Evolutionary conservation across 2,329 filamentous ascomycete genomes (phyloP).

Genomic region (Raffaelea albimanens): DNA sequence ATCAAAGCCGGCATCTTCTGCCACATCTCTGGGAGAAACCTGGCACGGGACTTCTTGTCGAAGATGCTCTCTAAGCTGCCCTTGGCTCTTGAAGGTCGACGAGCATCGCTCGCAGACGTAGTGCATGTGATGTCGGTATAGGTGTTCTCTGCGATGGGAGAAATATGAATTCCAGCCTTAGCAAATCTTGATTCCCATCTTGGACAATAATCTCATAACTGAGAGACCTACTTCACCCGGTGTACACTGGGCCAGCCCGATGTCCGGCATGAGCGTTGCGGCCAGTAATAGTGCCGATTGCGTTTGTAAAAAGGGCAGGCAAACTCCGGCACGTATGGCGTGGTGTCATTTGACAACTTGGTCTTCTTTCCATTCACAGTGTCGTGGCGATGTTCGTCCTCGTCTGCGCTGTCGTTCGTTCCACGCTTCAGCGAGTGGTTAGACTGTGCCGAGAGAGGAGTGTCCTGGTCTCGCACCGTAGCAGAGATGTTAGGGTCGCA

Average conservation of each 20-base stretch:
- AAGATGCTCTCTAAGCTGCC: slow-evolving; percentile 22
- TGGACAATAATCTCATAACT: no score
- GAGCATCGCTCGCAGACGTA: slow-evolving; percentile 26
- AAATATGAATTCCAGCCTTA: no score
- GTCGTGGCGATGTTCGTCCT: slow-evolving; percentile 1
- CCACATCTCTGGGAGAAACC: slow-evolving; percentile 14
- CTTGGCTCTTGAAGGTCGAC: slow-evolving; percentile 22
- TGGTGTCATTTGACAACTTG: slow-evolving; percentile 8
- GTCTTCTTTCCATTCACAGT: background rate
- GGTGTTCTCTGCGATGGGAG: slow-evolving; percentile 21
- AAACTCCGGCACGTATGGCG: slow-evolving; percentile 4
- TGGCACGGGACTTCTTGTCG: slow-evolving; percentile 17
- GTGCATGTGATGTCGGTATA: slow-evolving; percentile 27
- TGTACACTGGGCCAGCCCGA: slow-evolving; percentile 28
- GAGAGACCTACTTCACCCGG: slow-evolving; percentile 24
- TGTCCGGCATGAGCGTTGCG: slow-evolving; percentile 24
- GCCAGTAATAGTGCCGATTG: slow-evolving; percentile 24
- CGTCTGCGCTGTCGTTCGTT: slow-evolving; percentile 1
- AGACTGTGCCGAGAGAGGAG: background rate
- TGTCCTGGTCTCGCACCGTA: background rate
- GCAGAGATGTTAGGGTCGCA: no score
- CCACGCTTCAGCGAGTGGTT: background rate
- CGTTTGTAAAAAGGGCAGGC: slow-evolving; percentile 32
- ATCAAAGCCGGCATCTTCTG: slow-evolving; percentile 25
- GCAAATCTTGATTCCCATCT: no score